phyloP scores from a whole-genome alignment of 768 basidiomycete genomes.

The Mycena metata region DNA sequence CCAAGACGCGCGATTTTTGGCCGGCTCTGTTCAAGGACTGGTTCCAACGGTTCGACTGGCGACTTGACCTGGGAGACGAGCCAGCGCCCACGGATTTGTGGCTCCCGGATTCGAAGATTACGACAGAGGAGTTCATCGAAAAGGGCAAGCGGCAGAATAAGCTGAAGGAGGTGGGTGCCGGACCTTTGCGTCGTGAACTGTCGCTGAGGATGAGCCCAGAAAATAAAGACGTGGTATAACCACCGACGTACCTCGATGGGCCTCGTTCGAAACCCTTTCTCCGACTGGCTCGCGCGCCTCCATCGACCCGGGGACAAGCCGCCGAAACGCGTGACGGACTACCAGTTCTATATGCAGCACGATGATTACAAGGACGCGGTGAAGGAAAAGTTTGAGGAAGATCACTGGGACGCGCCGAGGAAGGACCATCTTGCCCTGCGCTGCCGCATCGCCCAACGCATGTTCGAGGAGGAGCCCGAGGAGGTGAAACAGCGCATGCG shows the following conservation, averaged over 20 bases:
- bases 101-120: too few relatives aligned
- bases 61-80: background rate
- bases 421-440: background rate
- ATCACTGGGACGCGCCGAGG: background rate
- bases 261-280: background rate
- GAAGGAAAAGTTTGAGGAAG: background rate
- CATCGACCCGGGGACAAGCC: background rate
- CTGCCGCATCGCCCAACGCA: background rate
- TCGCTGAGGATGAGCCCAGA: background rate
- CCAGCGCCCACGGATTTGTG: background rate
- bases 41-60: background rate
- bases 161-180: background rate
- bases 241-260: background rate
- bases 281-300: background rate
- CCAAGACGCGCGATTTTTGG: background rate
- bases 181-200: too few relatives aligned
- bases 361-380: background rate
- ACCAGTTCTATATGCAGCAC: constrained; percentile 12
- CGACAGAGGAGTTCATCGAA: background rate
- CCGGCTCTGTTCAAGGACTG: background rate
- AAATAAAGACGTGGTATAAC: constrained; percentile 1
- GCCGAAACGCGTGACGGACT: background rate
- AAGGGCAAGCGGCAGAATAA: background rate
- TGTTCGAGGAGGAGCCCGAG: background rate
- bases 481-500: background rate